Percentiles rank a stretch among this genome's conserved stretches.
Conservation (phyloP, 2,329 filamentous ascomycete genomes). For the Mollisiaceae sp. region DNA sequence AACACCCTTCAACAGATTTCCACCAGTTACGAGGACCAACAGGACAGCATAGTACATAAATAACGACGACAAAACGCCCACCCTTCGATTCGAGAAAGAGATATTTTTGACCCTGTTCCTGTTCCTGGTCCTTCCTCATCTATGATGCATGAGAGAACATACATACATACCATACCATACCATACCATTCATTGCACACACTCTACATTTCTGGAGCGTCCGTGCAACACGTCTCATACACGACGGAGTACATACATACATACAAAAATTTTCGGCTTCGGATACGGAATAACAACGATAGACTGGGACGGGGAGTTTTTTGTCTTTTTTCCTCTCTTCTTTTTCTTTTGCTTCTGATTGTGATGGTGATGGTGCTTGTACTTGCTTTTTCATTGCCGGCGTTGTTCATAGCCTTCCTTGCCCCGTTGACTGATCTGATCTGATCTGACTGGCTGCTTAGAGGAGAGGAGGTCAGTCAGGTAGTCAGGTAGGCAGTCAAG, state of each 20-base stretch:
- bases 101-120: slow-evolving; percentile 9
- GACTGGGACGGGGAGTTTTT: background rate
- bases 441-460: too few species aligned
- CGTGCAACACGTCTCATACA: background rate
- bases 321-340: background rate
- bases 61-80: slow-evolving; percentile 5
- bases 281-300: slow-evolving; percentile 1
- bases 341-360: too few species aligned
- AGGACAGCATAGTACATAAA: slow-evolving; percentile 6
- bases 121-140: too few species aligned
- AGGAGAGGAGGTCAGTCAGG: too few species aligned
- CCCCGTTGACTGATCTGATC: background rate
- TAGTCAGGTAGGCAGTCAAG: background rate
- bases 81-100: background rate
- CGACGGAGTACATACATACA: slow-evolving; percentile 9
- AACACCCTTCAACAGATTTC: background rate
- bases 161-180: background rate
- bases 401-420: slow-evolving; percentile 2
- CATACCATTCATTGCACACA: background rate
- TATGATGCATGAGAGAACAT: background rate
- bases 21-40: background rate
- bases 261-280: background rate
- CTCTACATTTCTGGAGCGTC: too few species aligned
- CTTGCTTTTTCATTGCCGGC: slow-evolving; percentile 13
- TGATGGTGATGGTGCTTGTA: too few species aligned